phyloP scores from a whole-genome alignment of 2,329 filamentous ascomycete genomes.

The Pseudonectria foliicola region DNA sequence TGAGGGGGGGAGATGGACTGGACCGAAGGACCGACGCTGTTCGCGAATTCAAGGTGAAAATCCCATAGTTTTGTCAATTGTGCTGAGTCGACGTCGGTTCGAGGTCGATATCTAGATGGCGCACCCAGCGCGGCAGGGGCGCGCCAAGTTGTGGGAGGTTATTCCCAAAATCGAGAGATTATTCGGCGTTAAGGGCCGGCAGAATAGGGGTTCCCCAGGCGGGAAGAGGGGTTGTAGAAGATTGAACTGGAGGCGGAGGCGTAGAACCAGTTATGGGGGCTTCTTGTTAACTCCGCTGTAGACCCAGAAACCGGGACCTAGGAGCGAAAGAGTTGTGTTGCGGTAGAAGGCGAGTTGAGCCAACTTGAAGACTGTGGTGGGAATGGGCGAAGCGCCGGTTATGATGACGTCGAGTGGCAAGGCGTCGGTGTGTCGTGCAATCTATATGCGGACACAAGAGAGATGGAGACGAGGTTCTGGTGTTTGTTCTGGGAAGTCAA shows the following conservation, averaged over 20 bases:
- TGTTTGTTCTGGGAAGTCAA: too few relatives aligned
- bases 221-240: conserved; percentile 3
- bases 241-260: conserved; percentile 5
- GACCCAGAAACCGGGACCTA: conserved; percentile 89
- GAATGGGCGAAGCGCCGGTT: conserved; percentile 17
- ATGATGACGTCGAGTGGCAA: conserved; percentile 6
- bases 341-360: conserved; percentile 68
- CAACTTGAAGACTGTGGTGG: conserved; percentile 73
- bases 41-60: conserved; percentile 23
- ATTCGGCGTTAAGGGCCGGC: conserved; percentile 17
- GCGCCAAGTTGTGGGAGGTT: conserved; percentile 27
- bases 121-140: conserved; percentile 30
- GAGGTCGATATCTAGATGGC: conserved; percentile 15
- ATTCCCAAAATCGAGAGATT: conserved; percentile 23
- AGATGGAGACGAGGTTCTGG: not conserved
- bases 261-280: conserved; percentile 73
- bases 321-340: conserved; percentile 77
- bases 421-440: conserved; percentile 2
- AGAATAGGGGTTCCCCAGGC: conserved; percentile 7
- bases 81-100: conserved; percentile 7
- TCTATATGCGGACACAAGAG: conserved; percentile 1
- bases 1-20: conserved; percentile 6
- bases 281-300: conserved; percentile 95
- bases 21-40: conserved; percentile 10
- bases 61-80: conserved; percentile 21